Evolutionary conservation across 176 grass and related monocot genomes (phyloP), one percentile per base, ranked within the genome.

Genomic region (Lolium perenne): DNA sequence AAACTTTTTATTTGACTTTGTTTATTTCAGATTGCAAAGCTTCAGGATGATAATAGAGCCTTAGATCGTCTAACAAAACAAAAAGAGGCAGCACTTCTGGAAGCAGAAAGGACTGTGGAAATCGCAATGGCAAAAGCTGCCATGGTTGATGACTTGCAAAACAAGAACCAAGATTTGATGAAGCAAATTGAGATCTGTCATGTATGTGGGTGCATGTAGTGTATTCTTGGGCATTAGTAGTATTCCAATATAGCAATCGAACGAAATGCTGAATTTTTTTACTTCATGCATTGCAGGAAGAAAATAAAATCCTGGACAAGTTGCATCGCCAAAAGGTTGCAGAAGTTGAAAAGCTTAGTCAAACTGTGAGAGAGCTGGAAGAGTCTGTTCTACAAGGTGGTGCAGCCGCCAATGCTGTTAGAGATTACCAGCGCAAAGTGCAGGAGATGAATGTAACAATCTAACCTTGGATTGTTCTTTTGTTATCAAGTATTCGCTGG

Each of bases 141-240:
- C 60, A 90, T 97, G 94, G 97, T 99, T 54, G 97, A 99, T 71
- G 97, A 99, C 80, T 86, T 99, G 77, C 97, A 94, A 86, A 99
- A 99, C 82, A 99, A 97, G 89, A 99, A 99, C 73, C 97, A 99
- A 82, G 97, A 97, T 55, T 88, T 99, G 87, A 99, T 92, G 84
- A 99, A 99, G 72, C 97, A 97, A 85, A 99, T 97, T 45, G 97
- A 99, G 85, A 99, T 99, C 14, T 99, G 94, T 71, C 97, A 99
- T 91, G 97, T 96, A 92, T 76, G 59, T 77, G 15, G 61, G 23
- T 35, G 16, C 40, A 75, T 86, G n/a, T 66, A 77, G 12, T 82
- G 71, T 86, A 77, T 80, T 82, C 9, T 55, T 81, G 25, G 8
- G 56, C 7, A 59, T 88, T 46, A 64, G 59, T 45, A 77, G 10